Evolutionary conservation across 768 basidiomycete genomes (phyloP), one percentile per base, ranked within the genome.

Genomic region (Tricholoma terreum): DNA sequence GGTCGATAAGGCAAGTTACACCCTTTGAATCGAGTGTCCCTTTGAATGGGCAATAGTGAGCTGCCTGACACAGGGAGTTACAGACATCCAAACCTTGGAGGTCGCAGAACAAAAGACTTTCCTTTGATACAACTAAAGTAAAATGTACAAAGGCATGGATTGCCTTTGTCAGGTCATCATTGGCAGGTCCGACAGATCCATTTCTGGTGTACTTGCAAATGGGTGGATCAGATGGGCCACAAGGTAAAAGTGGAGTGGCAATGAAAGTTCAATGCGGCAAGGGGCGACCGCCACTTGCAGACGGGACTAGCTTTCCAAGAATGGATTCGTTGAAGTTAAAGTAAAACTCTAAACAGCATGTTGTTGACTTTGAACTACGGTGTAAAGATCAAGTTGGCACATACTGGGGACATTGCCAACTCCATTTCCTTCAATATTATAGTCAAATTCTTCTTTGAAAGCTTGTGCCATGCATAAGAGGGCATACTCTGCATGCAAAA

Each of bases 111-210:
- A 50, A 21, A 21, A 50, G 19, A 22, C 30, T n/a, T 22, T 30
- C 24, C 21, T 40, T 21, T 33, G 43, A 21, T 24, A 48, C 45
- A 21, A 55, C 9, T 30, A 30, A 43, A 11, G n/a, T 15, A 55
- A 55, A 48, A 22, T 55, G 54, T 12, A 43, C 45, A 22, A 55
- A 55, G 19, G 54, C 54, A 55, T 55, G 54, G 8, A 55, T 55
- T n/a, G 54, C 54, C 45, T 55, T 55, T 11, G 54, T 55, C 27
- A 55, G 22, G 22, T 55, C 43, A 49, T 55, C 54, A 3, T 24
- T 45, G 15, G 54, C 54, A 9, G 30, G 19, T 27, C 54, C 42
- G 24, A 49, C 45, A 21, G 45, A 40, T 27, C 33, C 31, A 24
- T 55, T 45, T 14, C 54, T 27, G 14, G 54, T 55, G 24, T 27